phyloP scores from a whole-genome alignment of 1,284 basidiomycete species.

The Thelephora terrestris region DNA sequence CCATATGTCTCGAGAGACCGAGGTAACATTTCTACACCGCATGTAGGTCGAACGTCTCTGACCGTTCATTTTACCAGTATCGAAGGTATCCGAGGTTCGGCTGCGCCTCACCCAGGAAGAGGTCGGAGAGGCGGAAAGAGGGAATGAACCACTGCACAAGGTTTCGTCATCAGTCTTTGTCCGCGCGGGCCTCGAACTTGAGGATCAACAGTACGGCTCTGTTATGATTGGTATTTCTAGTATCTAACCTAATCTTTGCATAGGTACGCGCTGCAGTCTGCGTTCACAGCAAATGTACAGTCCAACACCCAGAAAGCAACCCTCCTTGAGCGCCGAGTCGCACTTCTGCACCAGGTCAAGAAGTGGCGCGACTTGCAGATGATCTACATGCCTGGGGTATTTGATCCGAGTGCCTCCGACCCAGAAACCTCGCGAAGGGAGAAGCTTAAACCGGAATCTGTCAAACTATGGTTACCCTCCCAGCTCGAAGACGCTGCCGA shows the following conservation, averaged over 20 bases:
- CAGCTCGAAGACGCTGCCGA: neutral
- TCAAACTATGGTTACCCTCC: neutral
- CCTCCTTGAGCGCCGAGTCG: neutral
- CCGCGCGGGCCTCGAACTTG: conserved; percentile 9
- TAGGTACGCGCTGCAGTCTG: neutral
- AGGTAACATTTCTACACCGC: too few relatives aligned
- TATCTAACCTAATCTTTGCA: neutral
- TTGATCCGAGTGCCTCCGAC: neutral
- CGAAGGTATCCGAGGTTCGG: conserved; percentile 8
- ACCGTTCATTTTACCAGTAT: too few relatives aligned
- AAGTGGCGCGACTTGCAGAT: conserved; percentile 6
- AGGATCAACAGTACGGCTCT: conserved; percentile 11
- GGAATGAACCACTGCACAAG: neutral
- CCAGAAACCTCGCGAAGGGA: neutral
- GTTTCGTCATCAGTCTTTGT: conserved; percentile 7
- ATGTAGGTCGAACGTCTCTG: too few relatives aligned
- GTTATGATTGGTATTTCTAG: neutral
- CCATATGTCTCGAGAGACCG: too few relatives aligned
- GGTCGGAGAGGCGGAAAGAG: neutral
- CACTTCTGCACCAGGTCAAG: conserved; percentile 1
- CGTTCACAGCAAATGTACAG: neutral
- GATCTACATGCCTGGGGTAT: conserved; percentile 7
- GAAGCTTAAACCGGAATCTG: neutral
- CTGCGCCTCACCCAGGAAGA: conserved; percentile 10
- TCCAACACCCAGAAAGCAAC: conserved; percentile 3